These are phyloP conservation scores for Cyberlindnera maclurae DNA, from an alignment of 805 yeast species.

Conservation along the genomic window DNA sequence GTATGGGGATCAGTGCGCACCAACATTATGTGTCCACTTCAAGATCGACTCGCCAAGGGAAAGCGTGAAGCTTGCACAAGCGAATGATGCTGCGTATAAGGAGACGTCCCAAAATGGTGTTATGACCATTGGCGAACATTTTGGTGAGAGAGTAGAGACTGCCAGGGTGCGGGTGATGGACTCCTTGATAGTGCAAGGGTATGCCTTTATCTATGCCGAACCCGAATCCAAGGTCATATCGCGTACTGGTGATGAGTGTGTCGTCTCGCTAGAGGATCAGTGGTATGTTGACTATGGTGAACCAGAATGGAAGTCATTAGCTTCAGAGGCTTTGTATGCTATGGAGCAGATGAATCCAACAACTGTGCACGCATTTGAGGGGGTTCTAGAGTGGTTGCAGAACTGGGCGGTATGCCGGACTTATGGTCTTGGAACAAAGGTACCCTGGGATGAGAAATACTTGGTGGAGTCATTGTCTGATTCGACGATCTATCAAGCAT, in stretches of 20 bases:
- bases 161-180: conserved; percentile 83
- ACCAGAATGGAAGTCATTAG: conserved; percentile 64
- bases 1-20: conserved; percentile 86
- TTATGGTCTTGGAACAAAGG: conserved; percentile 88
- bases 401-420: conserved; percentile 98
- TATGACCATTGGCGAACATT: conserved; percentile 71
- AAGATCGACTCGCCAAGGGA: conserved; percentile 95
- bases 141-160: conserved; percentile 80
- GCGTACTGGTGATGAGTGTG: conserved; percentile 93
- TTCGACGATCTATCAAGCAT: conserved; percentile 93
- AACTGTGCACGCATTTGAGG: conserved; percentile 86
- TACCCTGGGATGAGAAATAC: conserved; percentile 95
- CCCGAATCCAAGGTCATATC: conserved; percentile 87
- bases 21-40: conserved; percentile 70
- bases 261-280: conserved; percentile 94
- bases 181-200: conserved; percentile 70
- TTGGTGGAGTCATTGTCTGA: conserved; percentile 93
- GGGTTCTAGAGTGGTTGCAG: conserved; percentile 90
- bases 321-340: conserved; percentile 65
- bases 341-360: conserved; percentile 80
- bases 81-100: conserved; percentile 90
- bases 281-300: conserved; percentile 92
- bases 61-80: conserved; percentile 73
- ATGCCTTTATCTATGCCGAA: conserved; percentile 85
- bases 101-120: conserved; percentile 92